Evolutionary conservation across 345 rosid species (phyloP), one percentile per base, ranked within the genome.

Genomic region (Eucalyptus sideroxylon): DNA sequence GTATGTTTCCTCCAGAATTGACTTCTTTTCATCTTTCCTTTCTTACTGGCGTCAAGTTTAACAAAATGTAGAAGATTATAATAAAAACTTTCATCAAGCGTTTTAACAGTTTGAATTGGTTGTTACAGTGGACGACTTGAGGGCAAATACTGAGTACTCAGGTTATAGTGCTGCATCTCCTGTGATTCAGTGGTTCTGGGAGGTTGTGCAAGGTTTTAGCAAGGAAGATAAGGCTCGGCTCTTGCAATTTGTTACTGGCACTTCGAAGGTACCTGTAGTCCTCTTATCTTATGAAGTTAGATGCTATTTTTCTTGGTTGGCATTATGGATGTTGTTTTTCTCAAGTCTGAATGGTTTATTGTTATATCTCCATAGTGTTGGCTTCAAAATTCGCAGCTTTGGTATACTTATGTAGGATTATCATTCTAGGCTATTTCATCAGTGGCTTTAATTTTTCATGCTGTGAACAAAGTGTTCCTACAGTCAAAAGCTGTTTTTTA

Each of bases 171-270:
- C 96, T 87, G 99, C 96, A 88, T 97, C 99, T 86, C 96, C 96
- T n/a, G 94, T 95, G 88, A 96, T 97, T 89, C 99, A 96, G 90
- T 98, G 99, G 99, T 98, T 98, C 93, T 98, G 99, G 99, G 99
- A 98, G 93, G 99, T 95, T 87, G 99, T 93, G 92, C 98, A 97
- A 89, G 98, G 95, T 89, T 95, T 98, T 92, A 98, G 98, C 94
- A 96, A 98, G 95, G 99, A 98, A 92, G 99, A 97, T 91, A 96
- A 95, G 92, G 99, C 98, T 85, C 97, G 98, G 50, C 96, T 98
- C 89, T 94, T 97, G 89, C 99, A 98, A 94, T 98, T 98, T 91
- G 99, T 98, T 72, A 98, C 98, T 10, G 99, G 99, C 92, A 98
- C 99, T 88, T 98, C 99, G 9, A 98, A 98, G 98, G 99, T 97